Evolutionary conservation across 1,139 yeast species (phyloP).

Genomic region (Lodderomyces theae): DNA sequence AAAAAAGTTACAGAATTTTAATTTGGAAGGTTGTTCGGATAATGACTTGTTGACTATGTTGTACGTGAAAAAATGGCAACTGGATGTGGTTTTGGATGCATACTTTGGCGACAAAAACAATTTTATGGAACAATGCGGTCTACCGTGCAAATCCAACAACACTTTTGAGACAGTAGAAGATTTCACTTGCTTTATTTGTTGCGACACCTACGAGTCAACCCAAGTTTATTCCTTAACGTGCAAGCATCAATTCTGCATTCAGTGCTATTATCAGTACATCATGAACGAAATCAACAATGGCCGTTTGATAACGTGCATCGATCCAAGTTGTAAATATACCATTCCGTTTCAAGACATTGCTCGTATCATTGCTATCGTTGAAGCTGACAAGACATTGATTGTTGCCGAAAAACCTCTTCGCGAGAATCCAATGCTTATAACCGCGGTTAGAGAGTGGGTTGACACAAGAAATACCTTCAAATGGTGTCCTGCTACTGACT

Average conservation of each 20-base stretch:
- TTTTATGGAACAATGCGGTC: slow-evolving; percentile 49
- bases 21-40: slow-evolving; percentile 31
- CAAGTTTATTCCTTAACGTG: slow-evolving; percentile 59
- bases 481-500: slow-evolving; percentile 91
- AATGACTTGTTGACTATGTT: slow-evolving; percentile 52
- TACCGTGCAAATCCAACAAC: slow-evolving; percentile 25
- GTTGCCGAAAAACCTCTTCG: slow-evolving; percentile 9
- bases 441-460: slow-evolving; percentile 49
- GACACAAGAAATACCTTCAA: slow-evolving; percentile 47
- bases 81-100: slow-evolving; percentile 65
- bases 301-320: slow-evolving; percentile 66
- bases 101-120: slow-evolving; percentile 55
- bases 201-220: slow-evolving; percentile 46
- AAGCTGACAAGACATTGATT: slow-evolving; percentile 6
- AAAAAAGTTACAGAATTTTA: slow-evolving; percentile 20
- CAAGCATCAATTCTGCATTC: slow-evolving; percentile 64
- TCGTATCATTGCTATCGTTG: slow-evolving; percentile 11
- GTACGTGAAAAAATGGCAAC: slow-evolving; percentile 69
- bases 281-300: slow-evolving; percentile 51
- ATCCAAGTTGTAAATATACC: slow-evolving; percentile 32
- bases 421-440: slow-evolving; percentile 19
- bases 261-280: slow-evolving; percentile 65
- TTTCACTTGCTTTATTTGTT: slow-evolving; percentile 67
- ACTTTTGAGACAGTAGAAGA: slow-evolving; percentile 20
- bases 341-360: slow-evolving; percentile 34